Conservation (phyloP, 441 rosid species). For the Hypseocharis bilobata region DNA sequence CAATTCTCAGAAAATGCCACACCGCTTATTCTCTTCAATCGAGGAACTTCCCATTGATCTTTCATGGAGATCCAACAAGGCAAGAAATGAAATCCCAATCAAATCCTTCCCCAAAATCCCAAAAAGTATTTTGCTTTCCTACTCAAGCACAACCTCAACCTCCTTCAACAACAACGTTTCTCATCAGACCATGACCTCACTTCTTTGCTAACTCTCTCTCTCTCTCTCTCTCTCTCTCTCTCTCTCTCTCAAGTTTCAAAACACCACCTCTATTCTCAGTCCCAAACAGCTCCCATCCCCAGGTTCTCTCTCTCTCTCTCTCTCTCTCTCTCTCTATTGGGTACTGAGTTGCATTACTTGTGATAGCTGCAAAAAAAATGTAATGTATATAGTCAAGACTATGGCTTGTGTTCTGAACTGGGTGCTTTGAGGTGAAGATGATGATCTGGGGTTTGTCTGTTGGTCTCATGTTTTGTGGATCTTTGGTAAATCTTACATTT, state of each 20-base stretch:
- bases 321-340: background rate
- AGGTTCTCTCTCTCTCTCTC: conserved; percentile 18
- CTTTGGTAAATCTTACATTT: conserved; percentile 19
- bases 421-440: conserved; percentile 5
- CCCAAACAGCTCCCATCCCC: background rate
- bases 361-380: background rate
- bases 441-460: conserved; percentile 32
- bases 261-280: background rate
- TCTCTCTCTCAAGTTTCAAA: conserved; percentile 11
- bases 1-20: conserved; percentile 46
- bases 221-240: conserved; percentile 10
- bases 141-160: background rate
- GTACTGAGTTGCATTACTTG: background rate
- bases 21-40: conserved; percentile 41
- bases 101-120: conserved; percentile 15
- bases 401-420: conserved; percentile 7
- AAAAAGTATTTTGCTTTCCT: conserved; percentile 13
- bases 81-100: conserved; percentile 14
- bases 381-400: background rate
- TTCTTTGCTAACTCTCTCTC: conserved; percentile 14
- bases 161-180: conserved; percentile 21
- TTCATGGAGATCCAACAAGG: conserved; percentile 33
- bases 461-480: conserved; percentile 27
- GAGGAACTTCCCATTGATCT: conserved; percentile 30
- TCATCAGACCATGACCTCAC: conserved; percentile 4